Evolutionary conservation across 805 yeast species (phyloP).

Genomic region (Candida boidinii): DNA sequence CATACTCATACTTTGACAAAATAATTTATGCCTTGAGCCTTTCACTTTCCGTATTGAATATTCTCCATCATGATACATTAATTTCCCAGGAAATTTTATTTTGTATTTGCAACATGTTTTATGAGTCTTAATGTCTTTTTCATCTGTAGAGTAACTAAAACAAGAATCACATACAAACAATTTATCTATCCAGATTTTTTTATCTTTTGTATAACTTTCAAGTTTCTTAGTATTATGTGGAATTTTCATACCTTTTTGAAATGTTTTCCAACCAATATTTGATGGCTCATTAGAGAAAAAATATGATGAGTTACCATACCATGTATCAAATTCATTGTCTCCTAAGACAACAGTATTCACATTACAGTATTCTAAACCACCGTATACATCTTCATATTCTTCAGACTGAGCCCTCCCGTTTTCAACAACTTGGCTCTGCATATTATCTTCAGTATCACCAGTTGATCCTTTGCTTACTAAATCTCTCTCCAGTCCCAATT

Average conservation of each 20-base stretch:
- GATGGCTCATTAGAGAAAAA: constrained; percentile 39
- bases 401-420: constrained; percentile 15
- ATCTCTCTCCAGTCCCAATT: no score
- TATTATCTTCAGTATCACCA: no score
- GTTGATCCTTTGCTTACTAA: no score
- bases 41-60: constrained; percentile 56
- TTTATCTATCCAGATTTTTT: constrained; percentile 45
- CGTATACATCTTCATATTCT: constrained; percentile 42
- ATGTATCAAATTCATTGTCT: constrained; percentile 57
- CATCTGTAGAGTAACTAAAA: constrained; percentile 63
- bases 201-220: constrained; percentile 7
- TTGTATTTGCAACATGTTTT: constrained; percentile 31
- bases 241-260: constrained; percentile 15
- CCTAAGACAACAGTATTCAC: constrained; percentile 64
- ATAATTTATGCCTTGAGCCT: constrained; percentile 56
- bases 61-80: constrained; percentile 54
- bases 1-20: constrained; percentile 74
- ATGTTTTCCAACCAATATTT: constrained; percentile 34
- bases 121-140: constrained; percentile 42
- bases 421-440: no score
- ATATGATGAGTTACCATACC: constrained; percentile 86
- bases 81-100: constrained; percentile 48
- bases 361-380: constrained; percentile 54
- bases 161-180: constrained; percentile 75
- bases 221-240: constrained; percentile 11